A percentile compares a stretch with the other conserved stretches of the same genome.
Conservation (phyloP, 73 alveolate genomes). For the Tetrahymena thermophila region DNA sequence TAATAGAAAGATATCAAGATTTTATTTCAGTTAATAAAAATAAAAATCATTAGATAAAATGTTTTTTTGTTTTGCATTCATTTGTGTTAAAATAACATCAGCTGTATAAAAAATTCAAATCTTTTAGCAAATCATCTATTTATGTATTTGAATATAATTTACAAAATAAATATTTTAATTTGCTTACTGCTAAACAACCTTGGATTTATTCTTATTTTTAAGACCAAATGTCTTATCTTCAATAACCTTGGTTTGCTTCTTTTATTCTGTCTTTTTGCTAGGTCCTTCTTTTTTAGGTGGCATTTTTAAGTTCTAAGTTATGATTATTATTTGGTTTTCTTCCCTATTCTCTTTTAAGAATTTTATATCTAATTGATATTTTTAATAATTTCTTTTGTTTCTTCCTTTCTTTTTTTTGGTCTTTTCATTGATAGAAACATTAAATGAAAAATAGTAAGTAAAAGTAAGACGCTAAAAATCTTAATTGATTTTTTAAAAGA, state of each 20-base stretch:
- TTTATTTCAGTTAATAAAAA: too few relatives aligned
- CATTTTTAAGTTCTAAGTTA: not conserved
- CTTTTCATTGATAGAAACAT: not conserved
- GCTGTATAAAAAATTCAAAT: not conserved
- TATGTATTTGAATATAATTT: not conserved
- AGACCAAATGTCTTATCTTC: constrained; percentile 98
- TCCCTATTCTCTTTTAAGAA: not conserved
- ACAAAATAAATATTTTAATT: not conserved
- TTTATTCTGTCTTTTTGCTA: constrained; percentile 78
- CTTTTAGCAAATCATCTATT: not conserved
- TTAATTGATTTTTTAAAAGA: not conserved
- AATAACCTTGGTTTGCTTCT: constrained; percentile 87
- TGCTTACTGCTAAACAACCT: constrained; percentile 79
- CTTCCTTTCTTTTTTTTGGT: not conserved
- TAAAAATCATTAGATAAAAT: too few relatives aligned
- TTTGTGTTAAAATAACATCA: too few relatives aligned
- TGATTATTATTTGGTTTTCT: not conserved
- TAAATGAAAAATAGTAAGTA: not conserved
- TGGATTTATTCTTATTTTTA: constrained; percentile 93
- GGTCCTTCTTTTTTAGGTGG: constrained; percentile 1
- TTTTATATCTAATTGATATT: not conserved
- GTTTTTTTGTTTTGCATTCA: not conserved
- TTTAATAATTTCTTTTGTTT: not conserved
- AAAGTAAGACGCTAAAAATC: not conserved
- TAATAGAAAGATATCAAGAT: not conserved